These are phyloP conservation scores for Silene conica DNA, from an alignment of 148 eudicot species.

Conservation along the genomic window DNA sequence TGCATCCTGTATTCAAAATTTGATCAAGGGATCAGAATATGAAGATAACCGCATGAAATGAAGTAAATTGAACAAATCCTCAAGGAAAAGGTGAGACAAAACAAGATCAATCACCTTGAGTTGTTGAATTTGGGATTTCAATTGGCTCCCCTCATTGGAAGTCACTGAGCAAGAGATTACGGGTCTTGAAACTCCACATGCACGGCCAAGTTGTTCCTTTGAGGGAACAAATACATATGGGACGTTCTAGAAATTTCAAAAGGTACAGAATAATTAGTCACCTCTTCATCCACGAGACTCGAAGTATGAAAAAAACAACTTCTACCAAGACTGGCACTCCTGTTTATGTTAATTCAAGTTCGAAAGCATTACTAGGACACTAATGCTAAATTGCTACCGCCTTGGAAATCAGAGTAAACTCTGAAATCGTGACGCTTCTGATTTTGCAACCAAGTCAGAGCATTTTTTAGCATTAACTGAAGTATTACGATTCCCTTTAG, in stretches of 20 bases:
- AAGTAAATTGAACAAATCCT: neutral
- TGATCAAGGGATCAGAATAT: neutral
- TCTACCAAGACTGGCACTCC: neutral
- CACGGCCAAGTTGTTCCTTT: conserved; percentile 93
- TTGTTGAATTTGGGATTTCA: conserved; percentile 82
- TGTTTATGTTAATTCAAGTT: too few relatives aligned
- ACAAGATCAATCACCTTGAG: neutral
- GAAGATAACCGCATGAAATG: neutral
- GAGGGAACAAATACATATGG: conserved; percentile 94
- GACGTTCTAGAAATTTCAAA: conserved; percentile 26
- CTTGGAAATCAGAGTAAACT: neutral
- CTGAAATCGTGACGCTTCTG: neutral
- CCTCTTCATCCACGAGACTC: neutral
- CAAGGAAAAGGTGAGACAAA: neutral
- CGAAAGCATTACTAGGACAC: too few relatives aligned
- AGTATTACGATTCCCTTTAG: neutral
- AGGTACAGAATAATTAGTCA: neutral
- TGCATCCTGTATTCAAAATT: neutral
- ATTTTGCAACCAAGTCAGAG: neutral
- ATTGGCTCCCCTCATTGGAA: conserved; percentile 82
- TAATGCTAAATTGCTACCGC: too few relatives aligned
- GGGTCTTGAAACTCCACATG: conserved; percentile 87
- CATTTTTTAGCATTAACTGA: too few relatives aligned
- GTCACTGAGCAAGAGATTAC: conserved; percentile 94
- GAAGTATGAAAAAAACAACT: neutral